A percentile compares a stretch with the other conserved stretches of the same genome.
Evolutionary conservation across 169 alveolate genomes (phyloP).

Genomic region (Hammondia hammondi): DNA sequence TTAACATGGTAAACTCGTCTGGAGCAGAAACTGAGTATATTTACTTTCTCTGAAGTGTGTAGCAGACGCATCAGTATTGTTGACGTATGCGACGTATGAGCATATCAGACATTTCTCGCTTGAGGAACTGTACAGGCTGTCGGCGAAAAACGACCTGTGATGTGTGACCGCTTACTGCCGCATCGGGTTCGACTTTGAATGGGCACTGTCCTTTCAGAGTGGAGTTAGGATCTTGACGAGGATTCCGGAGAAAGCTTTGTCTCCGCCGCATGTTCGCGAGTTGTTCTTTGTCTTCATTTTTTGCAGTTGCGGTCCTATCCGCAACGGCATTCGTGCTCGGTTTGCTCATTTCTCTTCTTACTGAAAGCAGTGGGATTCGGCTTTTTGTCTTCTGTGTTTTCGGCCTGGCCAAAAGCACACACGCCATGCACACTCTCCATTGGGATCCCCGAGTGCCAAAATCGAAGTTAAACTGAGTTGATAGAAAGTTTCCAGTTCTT

Average conservation of each 20-base stretch:
- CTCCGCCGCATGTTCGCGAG: background rate
- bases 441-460: too few species aligned
- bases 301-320: background rate
- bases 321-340: background rate
- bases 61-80: too few species aligned
- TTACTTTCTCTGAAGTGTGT: too few species aligned
- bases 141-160: background rate
- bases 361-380: too few species aligned
- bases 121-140: background rate
- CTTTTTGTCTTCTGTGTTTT: too few species aligned
- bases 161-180: background rate
- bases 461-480: too few species aligned
- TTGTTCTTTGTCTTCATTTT: background rate
- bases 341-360: background rate
- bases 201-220: background rate
- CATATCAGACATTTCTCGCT: background rate
- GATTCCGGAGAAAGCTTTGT: background rate
- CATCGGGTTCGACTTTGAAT: constrained; percentile 18
- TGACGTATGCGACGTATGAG: too few species aligned
- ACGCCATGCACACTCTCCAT: too few species aligned
- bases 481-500: too few species aligned
- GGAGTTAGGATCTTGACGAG: background rate
- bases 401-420: too few species aligned
- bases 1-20: too few species aligned
- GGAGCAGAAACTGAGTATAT: too few species aligned